phyloP scores from a whole-genome alignment of 2,329 filamentous ascomycete species.

The Leptographium flavum region DNA sequence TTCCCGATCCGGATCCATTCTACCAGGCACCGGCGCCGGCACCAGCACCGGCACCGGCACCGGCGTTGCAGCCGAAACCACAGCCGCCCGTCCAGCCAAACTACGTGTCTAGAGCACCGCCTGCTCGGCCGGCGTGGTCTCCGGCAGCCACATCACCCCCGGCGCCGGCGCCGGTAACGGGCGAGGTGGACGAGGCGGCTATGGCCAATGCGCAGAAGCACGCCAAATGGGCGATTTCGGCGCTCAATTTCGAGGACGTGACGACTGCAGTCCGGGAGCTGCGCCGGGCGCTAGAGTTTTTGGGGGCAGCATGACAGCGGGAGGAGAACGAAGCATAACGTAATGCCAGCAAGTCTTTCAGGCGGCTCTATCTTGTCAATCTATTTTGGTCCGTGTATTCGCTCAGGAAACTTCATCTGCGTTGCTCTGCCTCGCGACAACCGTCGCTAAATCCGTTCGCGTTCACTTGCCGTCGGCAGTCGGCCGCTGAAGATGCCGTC shows the following conservation, averaged over 20 bases:
- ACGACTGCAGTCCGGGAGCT: conserved; percentile 79
- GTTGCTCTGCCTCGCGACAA: no score
- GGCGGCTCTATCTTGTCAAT: not conserved
- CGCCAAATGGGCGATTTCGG: conserved; percentile 92
- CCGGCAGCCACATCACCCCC: not conserved
- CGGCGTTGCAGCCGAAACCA: no score
- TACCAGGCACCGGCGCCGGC: conserved; percentile 16
- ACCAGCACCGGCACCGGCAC: no score
- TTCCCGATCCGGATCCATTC: conserved; percentile 10
- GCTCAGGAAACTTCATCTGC: no score
- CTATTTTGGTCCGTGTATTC: no score
- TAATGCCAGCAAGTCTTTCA: no score
- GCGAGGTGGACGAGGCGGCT: conserved; percentile 45
- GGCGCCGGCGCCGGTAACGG: conserved; percentile 3
- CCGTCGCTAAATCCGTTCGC: no score
- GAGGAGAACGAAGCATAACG: no score
- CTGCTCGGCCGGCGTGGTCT: conserved; percentile 9
- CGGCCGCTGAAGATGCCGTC: no score
- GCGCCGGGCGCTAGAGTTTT: conserved; percentile 52
- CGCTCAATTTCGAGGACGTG: conserved; percentile 91
- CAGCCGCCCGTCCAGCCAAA: no score
- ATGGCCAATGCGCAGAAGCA: conserved; percentile 83
- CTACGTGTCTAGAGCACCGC: no score
- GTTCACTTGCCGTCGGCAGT: no score
- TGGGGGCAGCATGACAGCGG: conserved; percentile 47